These are phyloP conservation scores for Ascochyta viciae-villosae DNA, from an alignment of 2,329 filamentous ascomycete genomes.

Conservation along the genomic window DNA sequence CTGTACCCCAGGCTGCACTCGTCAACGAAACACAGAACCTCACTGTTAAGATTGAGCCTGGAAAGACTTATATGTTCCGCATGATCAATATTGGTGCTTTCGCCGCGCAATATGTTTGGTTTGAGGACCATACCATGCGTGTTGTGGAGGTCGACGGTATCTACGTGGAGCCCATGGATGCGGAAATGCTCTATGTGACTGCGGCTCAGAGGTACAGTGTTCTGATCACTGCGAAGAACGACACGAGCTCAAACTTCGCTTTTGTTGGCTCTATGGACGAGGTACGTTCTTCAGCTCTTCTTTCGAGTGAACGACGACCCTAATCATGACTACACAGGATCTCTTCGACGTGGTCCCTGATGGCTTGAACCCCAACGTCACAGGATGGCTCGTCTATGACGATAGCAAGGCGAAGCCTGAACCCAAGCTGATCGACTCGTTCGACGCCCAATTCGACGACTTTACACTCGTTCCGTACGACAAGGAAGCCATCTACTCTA, in stretches of 20 bases:
- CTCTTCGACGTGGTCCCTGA: conserved; percentile 72
- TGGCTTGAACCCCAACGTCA: conserved; percentile 70
- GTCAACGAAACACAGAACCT: conserved; percentile 67
- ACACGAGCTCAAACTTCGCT: conserved; percentile 64
- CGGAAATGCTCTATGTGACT: conserved; percentile 69
- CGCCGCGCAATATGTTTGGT: conserved; percentile 72
- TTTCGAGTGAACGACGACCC: neutral
- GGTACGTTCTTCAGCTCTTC: conserved; percentile 24
- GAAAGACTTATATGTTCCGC: conserved; percentile 68
- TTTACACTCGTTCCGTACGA: conserved; percentile 74
- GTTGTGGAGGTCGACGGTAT: conserved; percentile 76
- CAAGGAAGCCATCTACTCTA: conserved; percentile 63
- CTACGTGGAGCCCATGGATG: conserved; percentile 65
- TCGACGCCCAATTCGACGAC: conserved; percentile 73
- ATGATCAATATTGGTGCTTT: conserved; percentile 75
- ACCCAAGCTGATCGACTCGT: conserved; percentile 65
- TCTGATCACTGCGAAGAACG: conserved; percentile 67
- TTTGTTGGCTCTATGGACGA: conserved; percentile 61
- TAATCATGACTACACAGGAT: conserved; percentile 39
- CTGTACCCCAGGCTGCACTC: conserved; percentile 69
- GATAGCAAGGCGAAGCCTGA: conserved; percentile 54
- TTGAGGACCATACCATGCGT: conserved; percentile 70
- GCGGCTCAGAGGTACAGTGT: conserved; percentile 76
- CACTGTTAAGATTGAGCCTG: conserved; percentile 55
- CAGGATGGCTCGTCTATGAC: conserved; percentile 64